A percentile compares a stretch with the other conserved stretches of the same genome.
Evolutionary conservation across 768 basidiomycete genomes (phyloP).

Genomic region (Rhodosporidiobolus sp.): DNA sequence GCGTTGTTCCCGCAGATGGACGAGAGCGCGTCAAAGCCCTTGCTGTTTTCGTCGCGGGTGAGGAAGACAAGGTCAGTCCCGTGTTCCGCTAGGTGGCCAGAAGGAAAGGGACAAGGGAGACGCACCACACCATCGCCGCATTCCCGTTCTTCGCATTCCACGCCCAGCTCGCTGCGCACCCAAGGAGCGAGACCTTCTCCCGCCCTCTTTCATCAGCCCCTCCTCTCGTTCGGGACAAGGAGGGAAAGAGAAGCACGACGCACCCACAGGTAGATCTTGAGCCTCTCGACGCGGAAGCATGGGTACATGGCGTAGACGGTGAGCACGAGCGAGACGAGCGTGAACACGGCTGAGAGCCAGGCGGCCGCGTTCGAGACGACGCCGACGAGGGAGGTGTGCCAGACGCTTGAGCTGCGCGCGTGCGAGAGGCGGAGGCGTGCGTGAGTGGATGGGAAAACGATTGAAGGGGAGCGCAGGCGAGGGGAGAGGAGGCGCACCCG

Average conservation of each 20-base stretch:
- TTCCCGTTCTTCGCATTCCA: not conserved
- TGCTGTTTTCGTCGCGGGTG: not conserved
- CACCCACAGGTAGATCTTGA: not conserved
- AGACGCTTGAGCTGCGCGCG: not conserved
- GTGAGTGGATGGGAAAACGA: too few relatives aligned
- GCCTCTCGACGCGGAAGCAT: too few relatives aligned
- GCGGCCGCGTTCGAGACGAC: not conserved
- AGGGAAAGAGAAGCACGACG: not conserved
- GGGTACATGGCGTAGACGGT: not conserved
- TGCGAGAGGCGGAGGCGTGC: not conserved
- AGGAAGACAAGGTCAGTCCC: not conserved
- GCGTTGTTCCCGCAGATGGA: not conserved
- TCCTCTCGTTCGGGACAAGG: too few relatives aligned
- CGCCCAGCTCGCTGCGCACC: not conserved
- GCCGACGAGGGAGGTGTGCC: not conserved
- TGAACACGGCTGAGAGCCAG: not conserved
- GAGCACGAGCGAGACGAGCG: not conserved
- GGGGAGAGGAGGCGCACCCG: not conserved
- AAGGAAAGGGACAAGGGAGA: not conserved
- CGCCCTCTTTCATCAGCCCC: not conserved
- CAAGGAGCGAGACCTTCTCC: not conserved
- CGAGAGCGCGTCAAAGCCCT: not conserved
- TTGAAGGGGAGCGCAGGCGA: not conserved
- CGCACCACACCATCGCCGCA: not conserved
- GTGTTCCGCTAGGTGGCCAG: not conserved